These are phyloP conservation scores for Cryomyces minteri DNA, from an alignment of 495 filamentous ascomycete genomes.

Conservation along the genomic window DNA sequence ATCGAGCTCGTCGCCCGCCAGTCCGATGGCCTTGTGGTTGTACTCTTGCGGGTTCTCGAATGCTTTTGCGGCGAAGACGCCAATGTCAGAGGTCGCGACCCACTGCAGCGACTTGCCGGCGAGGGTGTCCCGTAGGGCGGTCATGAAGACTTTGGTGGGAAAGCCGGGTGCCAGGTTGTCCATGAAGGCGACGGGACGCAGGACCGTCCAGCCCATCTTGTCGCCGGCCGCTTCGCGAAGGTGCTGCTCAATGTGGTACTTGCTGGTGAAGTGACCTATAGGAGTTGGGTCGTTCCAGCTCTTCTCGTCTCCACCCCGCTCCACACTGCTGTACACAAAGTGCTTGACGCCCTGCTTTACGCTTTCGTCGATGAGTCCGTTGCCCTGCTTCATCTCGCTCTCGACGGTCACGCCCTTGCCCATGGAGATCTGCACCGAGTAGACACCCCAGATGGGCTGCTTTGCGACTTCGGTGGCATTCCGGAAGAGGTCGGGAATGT, in stretches of 20 bases:
- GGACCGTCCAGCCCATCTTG: slow-evolving; percentile 26
- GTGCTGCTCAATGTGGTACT: slow-evolving; percentile 45
- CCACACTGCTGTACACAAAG: slow-evolving; percentile 53
- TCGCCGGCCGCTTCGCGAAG: slow-evolving; percentile 25
- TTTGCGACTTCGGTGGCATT: slow-evolving; percentile 25
- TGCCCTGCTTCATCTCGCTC: slow-evolving; percentile 40
- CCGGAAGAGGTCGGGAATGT: slow-evolving; percentile 32
- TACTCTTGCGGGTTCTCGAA: slow-evolving; percentile 32
- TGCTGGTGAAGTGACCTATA: slow-evolving; percentile 42
- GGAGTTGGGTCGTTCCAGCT: slow-evolving; percentile 38
- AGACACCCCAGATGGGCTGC: slow-evolving; percentile 27
- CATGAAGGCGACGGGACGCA: slow-evolving; percentile 45
- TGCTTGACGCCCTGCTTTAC: slow-evolving; percentile 36
- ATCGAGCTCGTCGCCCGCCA: slow-evolving; percentile 43
- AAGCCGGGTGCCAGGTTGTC: slow-evolving; percentile 43
- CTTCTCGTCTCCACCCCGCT: slow-evolving; percentile 40
- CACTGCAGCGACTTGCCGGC: slow-evolving; percentile 35
- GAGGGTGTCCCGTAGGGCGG: slow-evolving; percentile 28
- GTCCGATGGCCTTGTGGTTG: slow-evolving; percentile 26
- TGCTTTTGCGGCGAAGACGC: slow-evolving; percentile 41
- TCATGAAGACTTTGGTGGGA: slow-evolving; percentile 37
- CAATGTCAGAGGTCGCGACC: slow-evolving; percentile 41
- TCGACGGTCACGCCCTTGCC: slow-evolving; percentile 28
- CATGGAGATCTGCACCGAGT: slow-evolving; percentile 18
- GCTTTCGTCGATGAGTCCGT: slow-evolving; percentile 36